Conservation (phyloP, 2,329 filamentous ascomycete genomes). For the Pseudogymnoascus sp. region DNA sequence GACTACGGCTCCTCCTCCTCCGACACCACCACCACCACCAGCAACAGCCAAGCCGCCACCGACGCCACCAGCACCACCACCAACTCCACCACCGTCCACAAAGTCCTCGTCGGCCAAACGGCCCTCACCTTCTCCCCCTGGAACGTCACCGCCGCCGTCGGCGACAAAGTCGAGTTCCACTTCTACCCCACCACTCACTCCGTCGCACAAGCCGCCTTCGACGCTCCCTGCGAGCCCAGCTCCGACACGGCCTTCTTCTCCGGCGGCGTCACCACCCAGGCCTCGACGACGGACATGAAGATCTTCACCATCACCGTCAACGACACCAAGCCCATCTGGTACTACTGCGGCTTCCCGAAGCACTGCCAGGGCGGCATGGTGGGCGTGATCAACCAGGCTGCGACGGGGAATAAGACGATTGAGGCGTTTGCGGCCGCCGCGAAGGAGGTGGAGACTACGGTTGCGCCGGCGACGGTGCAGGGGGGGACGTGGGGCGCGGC, state of each 20-base stretch:
- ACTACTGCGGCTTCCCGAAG: conserved; percentile 31
- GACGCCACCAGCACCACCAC: not conserved
- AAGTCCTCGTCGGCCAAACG: conserved; percentile 76
- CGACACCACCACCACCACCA: not conserved
- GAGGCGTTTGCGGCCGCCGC: not conserved
- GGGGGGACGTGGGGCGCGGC: conserved; percentile 16
- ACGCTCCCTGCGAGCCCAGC: conserved; percentile 26
- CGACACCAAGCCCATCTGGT: conserved; percentile 34
- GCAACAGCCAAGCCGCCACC: conserved; percentile 6
- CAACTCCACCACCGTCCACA: conserved; percentile 22
- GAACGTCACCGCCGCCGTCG: conserved; percentile 26
- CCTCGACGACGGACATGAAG: conserved; percentile 12
- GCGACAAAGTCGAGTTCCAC: conserved; percentile 27
- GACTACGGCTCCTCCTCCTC: not conserved
- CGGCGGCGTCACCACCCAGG: conserved; percentile 15
- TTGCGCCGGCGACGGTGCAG: conserved; percentile 10
- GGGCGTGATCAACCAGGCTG: conserved; percentile 36
- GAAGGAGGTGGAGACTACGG: not conserved
- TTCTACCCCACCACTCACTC: conserved; percentile 39
- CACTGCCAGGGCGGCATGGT: conserved; percentile 44
- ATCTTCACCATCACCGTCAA: conserved; percentile 33
- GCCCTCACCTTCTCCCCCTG: conserved; percentile 70
- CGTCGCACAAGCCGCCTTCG: conserved; percentile 33
- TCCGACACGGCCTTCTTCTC: conserved; percentile 21
- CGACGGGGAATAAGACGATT: conserved; percentile 17